These are phyloP conservation scores for Solanum chaucha DNA, from an alignment of 257 asterid species.

Conservation along the genomic window DNA sequence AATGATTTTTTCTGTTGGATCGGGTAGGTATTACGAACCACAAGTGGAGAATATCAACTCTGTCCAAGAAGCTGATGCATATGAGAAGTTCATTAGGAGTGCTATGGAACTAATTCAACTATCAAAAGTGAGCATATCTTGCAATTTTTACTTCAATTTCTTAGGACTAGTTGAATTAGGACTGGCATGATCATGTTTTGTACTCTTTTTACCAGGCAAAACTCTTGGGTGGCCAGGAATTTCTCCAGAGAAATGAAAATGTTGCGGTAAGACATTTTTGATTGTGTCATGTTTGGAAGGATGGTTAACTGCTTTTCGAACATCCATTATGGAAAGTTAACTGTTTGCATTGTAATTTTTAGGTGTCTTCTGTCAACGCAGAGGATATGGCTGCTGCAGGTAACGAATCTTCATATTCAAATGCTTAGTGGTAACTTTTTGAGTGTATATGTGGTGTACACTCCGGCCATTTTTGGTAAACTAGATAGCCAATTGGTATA, in stretches of 20 bases:
- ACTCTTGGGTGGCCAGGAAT: constrained; percentile 21
- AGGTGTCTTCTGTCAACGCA: constrained; percentile 6
- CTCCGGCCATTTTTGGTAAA: background rate
- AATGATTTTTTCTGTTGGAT: background rate
- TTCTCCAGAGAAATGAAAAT: constrained; percentile 7
- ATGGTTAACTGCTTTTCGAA: background rate
- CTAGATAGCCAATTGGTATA: background rate
- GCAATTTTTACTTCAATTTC: background rate
- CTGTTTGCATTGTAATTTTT: background rate
- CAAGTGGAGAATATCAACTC: constrained; percentile 30
- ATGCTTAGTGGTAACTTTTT: background rate
- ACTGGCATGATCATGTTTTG: background rate
- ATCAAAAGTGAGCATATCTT: constrained; percentile 20
- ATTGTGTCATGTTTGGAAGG: background rate
- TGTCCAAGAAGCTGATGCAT: constrained; percentile 42
- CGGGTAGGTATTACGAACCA: constrained; percentile 35
- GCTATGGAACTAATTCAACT: constrained; percentile 34
- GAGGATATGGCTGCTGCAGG: constrained; percentile 12
- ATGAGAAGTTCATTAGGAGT: constrained; percentile 35
- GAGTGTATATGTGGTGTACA: background rate
- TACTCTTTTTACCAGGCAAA: constrained; percentile 21
- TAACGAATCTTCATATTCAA: background rate
- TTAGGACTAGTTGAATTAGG: background rate
- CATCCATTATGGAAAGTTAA: too few species aligned
- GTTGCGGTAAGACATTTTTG: constrained; percentile 19